Evolutionary conservation across 352 stramenopile species (phyloP).

Genomic region (Pythium phragmitis): DNA sequence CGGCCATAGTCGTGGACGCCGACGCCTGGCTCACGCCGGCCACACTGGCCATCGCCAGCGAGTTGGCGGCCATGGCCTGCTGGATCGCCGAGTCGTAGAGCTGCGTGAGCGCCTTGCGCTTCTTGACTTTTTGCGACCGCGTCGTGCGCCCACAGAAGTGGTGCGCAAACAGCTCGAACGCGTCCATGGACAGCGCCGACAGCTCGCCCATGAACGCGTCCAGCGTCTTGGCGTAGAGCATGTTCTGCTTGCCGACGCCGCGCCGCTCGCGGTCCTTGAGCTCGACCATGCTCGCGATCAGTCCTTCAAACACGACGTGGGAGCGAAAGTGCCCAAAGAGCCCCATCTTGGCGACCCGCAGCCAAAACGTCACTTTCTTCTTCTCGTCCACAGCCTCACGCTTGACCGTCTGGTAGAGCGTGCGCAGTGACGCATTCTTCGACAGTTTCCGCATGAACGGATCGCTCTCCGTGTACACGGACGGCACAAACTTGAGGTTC

Average conservation of each 20-base stretch:
- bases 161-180: constrained; percentile 73
- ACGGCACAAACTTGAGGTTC: constrained; percentile 81
- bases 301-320: constrained; percentile 70
- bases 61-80: constrained; percentile 1
- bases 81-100: constrained; percentile 13
- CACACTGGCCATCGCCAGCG: constrained; percentile 2
- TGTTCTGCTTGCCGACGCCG: constrained; percentile 84
- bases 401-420: constrained; percentile 66
- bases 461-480: constrained; percentile 72
- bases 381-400: constrained; percentile 17
- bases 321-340: constrained; percentile 70
- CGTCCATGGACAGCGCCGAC: constrained; percentile 59
- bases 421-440: constrained; percentile 72
- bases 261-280: constrained; percentile 80
- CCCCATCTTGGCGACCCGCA: constrained; percentile 70
- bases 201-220: constrained; percentile 76
- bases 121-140: constrained; percentile 75
- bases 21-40: neutral
- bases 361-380: constrained; percentile 63
- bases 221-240: constrained; percentile 70
- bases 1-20: neutral
- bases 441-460: constrained; percentile 77
- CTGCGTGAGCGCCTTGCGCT: constrained; percentile 32
- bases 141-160: constrained; percentile 74
- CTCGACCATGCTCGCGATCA: constrained; percentile 80